These are phyloP conservation scores for Chaetomium sp. DNA, from an alignment of 2,329 filamentous ascomycete genomes.

Conservation along the genomic window DNA sequence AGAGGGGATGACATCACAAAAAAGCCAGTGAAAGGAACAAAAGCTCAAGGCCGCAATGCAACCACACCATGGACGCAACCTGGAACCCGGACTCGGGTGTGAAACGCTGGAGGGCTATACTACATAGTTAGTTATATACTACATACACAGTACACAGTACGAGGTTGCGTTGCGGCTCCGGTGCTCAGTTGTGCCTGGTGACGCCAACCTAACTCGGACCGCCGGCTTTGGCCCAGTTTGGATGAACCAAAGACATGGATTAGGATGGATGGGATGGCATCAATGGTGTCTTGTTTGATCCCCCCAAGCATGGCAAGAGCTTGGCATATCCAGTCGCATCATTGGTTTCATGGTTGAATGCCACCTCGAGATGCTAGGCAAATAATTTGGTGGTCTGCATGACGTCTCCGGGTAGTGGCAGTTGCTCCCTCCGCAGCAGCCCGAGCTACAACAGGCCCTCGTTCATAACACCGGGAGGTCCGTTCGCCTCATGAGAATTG, in stretches of 20 bases:
- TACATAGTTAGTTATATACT: too few species aligned
- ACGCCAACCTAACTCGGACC: not conserved
- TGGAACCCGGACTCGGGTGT: too few species aligned
- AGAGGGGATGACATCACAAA: not conserved
- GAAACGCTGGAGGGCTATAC: too few species aligned
- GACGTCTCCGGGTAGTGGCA: constrained; percentile 12
- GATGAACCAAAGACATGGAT: not conserved
- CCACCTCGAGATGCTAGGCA: not conserved
- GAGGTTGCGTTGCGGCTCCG: not conserved
- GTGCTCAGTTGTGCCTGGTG: too few species aligned
- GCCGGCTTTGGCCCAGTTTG: not conserved
- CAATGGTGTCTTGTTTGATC: not conserved
- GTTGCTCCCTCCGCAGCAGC: not conserved
- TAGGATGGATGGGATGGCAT: not conserved
- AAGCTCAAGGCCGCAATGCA: not conserved
- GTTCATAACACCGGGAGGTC: constrained; percentile 1
- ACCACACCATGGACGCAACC: not conserved
- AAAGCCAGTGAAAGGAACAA: not conserved
- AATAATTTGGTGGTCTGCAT: not conserved
- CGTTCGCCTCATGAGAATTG: not conserved
- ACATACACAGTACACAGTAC: too few species aligned
- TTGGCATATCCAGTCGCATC: not conserved
- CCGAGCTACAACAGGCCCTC: not conserved
- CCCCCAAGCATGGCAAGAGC: not conserved
- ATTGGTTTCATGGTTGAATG: not conserved